Evolutionary conservation across 768 basidiomycete species (phyloP).

Genomic region (Tricholoma terreum): DNA sequence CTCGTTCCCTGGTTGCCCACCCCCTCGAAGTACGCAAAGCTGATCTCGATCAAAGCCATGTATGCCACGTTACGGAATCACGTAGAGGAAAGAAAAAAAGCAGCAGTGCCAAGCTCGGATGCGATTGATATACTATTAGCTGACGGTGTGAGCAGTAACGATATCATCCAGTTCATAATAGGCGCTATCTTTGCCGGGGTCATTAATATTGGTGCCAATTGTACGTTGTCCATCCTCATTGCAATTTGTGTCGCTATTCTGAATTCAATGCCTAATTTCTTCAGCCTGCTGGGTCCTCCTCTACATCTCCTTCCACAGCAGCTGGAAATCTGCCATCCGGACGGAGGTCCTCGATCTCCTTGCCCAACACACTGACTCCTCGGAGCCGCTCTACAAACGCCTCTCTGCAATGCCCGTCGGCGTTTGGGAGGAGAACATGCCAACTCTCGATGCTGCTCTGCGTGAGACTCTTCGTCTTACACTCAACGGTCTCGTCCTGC

Average conservation of each 20-base stretch:
- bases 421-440: constrained; percentile 40
- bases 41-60: constrained; percentile 27
- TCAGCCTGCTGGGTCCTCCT: constrained; percentile 36
- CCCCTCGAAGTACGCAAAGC: constrained; percentile 24
- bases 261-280: not conserved
- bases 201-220: constrained; percentile 31
- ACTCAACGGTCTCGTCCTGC: constrained; percentile 24
- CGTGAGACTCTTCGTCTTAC: constrained; percentile 36
- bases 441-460: constrained; percentile 30
- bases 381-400: constrained; percentile 29
- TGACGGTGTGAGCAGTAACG: constrained; percentile 24
- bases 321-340: constrained; percentile 30
- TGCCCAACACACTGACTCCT: constrained; percentile 20
- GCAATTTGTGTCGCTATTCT: not conserved
- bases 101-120: constrained; percentile 23
- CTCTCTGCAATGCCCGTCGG: constrained; percentile 31
- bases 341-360: constrained; percentile 28
- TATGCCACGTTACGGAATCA: constrained; percentile 23
- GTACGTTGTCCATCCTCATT: constrained; percentile 18
- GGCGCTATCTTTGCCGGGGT: constrained; percentile 37
- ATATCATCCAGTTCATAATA: constrained; percentile 31
- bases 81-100: constrained; percentile 25
- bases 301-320: constrained; percentile 27
- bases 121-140: constrained; percentile 33
- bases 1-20: constrained; percentile 36